These are phyloP conservation scores for Tilletia horrida DNA, from an alignment of 1,284 basidiomycete genomes.

Conservation along the genomic window DNA sequence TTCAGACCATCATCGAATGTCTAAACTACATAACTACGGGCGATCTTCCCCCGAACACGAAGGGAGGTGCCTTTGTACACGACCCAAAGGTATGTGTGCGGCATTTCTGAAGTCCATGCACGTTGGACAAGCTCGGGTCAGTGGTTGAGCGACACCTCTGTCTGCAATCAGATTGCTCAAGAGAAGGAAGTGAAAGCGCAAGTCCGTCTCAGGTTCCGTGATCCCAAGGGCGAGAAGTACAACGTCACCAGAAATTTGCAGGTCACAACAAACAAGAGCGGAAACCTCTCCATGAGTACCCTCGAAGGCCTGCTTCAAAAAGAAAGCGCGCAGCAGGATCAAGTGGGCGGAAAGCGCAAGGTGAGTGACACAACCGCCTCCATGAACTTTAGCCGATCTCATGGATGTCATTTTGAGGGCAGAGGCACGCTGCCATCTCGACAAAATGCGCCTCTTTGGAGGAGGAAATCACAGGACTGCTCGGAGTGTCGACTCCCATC, in stretches of 20 bases:
- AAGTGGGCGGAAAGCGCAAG: slow-evolving; percentile 65
- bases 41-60: slow-evolving; percentile 93
- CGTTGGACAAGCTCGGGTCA: neutral
- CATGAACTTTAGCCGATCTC: neutral
- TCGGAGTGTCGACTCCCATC: slow-evolving; percentile 96
- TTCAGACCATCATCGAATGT: slow-evolving; percentile 90
- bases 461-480: slow-evolving; percentile 71
- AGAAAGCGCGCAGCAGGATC: slow-evolving; percentile 64
- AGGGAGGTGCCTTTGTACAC: slow-evolving; percentile 95
- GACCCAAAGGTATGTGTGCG: slow-evolving; percentile 70
- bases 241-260: slow-evolving; percentile 75
- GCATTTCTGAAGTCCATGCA: too few relatives aligned
- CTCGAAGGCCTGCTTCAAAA: slow-evolving; percentile 82
- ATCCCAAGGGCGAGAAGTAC: slow-evolving; percentile 63
- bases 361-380: slow-evolving; percentile 57
- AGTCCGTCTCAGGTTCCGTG: slow-evolving; percentile 87
- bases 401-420: neutral
- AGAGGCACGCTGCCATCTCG: slow-evolving; percentile 35
- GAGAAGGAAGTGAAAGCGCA: slow-evolving; percentile 98
- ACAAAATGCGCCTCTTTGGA: slow-evolving; percentile 71
- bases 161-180: slow-evolving; percentile 71
- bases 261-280: slow-evolving; percentile 72
- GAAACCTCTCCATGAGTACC: slow-evolving; percentile 90
- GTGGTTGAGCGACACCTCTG: neutral
- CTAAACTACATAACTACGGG: slow-evolving; percentile 98